Conservation (phyloP, 2,329 filamentous ascomycete species). For the Sporothrix brasiliensis region DNA sequence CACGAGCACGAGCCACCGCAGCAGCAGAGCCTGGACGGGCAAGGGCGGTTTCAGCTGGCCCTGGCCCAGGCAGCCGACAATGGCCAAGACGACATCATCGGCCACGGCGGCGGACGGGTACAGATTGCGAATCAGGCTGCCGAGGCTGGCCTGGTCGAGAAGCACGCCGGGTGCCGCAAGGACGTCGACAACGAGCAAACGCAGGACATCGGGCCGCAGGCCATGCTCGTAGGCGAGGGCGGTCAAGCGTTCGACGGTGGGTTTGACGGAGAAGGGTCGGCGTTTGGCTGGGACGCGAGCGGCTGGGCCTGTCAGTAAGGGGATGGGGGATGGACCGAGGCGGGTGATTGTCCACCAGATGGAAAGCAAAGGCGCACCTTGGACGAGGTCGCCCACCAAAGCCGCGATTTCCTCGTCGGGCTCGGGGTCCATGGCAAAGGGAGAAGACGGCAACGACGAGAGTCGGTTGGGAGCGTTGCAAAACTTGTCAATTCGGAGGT, state of each 20-base stretch:
- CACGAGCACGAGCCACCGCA: conserved; percentile 78
- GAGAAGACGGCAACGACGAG: not conserved
- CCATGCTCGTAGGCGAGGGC: conserved; percentile 69
- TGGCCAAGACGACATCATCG: conserved; percentile 61
- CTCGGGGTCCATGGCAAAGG: conserved; percentile 33
- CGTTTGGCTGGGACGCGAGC: conserved; percentile 67
- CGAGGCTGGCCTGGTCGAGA: conserved; percentile 75
- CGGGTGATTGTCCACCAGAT: not conserved
- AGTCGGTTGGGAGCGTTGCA: not conserved
- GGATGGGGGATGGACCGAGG: not conserved
- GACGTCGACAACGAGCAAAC: conserved; percentile 66
- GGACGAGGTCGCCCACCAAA: conserved; percentile 35
- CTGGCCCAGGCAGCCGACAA: conserved; percentile 75
- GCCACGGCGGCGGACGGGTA: conserved; percentile 72
- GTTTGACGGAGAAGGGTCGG: conserved; percentile 63
- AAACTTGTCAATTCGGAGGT: not conserved
- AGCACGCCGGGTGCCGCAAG: conserved; percentile 60
- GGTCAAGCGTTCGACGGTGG: conserved; percentile 64
- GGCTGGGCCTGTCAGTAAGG: conserved; percentile 45
- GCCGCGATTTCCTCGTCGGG: conserved; percentile 34
- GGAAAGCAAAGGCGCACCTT: conserved; percentile 29
- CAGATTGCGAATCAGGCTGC: conserved; percentile 69
- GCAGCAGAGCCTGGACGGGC: conserved; percentile 67
- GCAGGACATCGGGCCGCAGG: conserved; percentile 62
- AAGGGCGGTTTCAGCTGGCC: conserved; percentile 74